Base-by-base conservation (phyloP, 1,284 basidiomycete genomes). In the Stygiomarasmius scandens region DNA sequence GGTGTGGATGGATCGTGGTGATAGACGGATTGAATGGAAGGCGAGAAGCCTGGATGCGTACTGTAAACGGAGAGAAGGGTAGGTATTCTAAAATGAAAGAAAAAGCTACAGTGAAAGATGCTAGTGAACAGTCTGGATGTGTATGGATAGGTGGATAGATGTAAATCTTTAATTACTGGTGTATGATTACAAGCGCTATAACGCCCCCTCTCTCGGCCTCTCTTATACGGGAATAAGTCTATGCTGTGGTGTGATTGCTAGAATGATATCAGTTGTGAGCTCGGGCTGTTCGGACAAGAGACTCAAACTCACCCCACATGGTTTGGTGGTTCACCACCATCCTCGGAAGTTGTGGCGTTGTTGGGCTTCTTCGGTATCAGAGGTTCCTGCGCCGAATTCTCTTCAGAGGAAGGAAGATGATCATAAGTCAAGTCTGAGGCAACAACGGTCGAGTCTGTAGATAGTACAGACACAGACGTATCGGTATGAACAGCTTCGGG, bases 321-420 rank as follows among this genome's bases (percentile, higher is more conserved):
- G 38, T 6, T n/a, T 5, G 38, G 8, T 41, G 38, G 38, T 41
- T 41, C 38, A 29, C 51, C 49, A 23, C 20, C 43, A 32, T 52
- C 27, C 34, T 50, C 44, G 12, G 12, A 36, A 32, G 49, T 43
- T 14, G 29, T 5, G 29, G 25, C 19, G 23, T 16, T n/a, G n/a
- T n/a, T n/a, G 12, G 38, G 8, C 16, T 20, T 27, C 48, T 54
- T 60, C 38, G 51, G 32, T 12, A 60, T 60, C 24, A 69, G 59
- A 38, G 65, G 68, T 52, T 67, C 67, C 25, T 63, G 57, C 34
- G 59, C 59, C 10, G 57, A 58, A n/a, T 62, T 66, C 54, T 71
- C 67, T 16, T 65, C 61, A 27, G 67, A 67, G 38, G 70, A 69
- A 54, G 66, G 64, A 24, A 72, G 58, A 25, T 56, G 61, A 53